Evolutionary conservation across 1,284 basidiomycete species (phyloP), one percentile per base, ranked within the genome.

Genomic region (Ustilago cynodontis): DNA sequence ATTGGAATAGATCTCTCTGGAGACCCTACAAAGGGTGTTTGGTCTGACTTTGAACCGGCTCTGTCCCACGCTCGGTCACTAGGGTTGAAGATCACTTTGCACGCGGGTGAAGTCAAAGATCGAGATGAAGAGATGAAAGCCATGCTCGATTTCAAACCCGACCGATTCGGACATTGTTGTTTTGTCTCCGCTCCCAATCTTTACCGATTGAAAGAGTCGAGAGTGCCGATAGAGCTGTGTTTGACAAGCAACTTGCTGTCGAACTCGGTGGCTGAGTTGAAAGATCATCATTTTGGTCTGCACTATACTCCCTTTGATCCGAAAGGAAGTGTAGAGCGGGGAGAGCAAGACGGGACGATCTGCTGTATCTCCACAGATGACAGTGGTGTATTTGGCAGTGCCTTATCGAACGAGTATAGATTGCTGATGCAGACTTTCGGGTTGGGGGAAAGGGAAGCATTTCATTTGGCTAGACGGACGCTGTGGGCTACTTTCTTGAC

Each of bases 311-410:
- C 10, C 7, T 14, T 18, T 13, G 39, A 53, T 7, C 18, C 8
- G 18, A 24, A 14, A 33, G 28, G 10, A 33, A 26, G 16, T 14
- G 28, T n/a, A n/a, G n/a, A n/a, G n/a, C n/a, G n/a, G n/a, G n/a
- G n/a, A n/a, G n/a, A n/a, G n/a, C n/a, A 29, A 29, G 43, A 10
- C 3, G 20, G 20, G 6, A 60, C 61, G 0, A 43, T 73, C 3
- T 68, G 65, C 13, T 73, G 71, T 53, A 68, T 80, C 35, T 65
- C 68, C 14, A 80, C 78, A 0, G 78, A 80, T 50, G 78, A 80
- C 35, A 72, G 61, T 14, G 72, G 72, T 3, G 76, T 80, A 1
- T 80, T 80, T 45, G 68, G 68, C 22, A 68, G 64, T 24, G 18
- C 55, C 11, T 52, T 80, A 2, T 72, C 68, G 22, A 70, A 73